Base-by-base conservation (phyloP, 2,329 filamentous ascomycete species). In the Aspergillus sp. region DNA sequence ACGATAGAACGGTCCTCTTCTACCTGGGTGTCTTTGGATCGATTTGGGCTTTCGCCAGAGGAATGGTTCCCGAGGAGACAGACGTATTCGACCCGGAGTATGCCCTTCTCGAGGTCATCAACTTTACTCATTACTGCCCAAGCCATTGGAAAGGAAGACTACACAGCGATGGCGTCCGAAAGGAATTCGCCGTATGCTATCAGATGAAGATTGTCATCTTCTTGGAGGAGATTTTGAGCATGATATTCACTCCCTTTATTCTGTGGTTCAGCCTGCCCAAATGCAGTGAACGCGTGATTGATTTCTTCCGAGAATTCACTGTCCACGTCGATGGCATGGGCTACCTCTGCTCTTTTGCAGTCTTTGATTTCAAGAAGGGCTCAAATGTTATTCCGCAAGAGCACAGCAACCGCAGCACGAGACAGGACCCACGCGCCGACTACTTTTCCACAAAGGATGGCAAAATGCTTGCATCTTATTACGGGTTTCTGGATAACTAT, bases 231-330 rank as follows among this genome's bases (percentile, higher is more conserved):
- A 88, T 98, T 4, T 78, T 97, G 63, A 94, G 93, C 71, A 96
- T 99, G 74, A 86, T 98, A 58, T 89, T 96, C 60, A 96, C 94
- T 0, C 95, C 95, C 0, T 89, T 97, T 70, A 86, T 99, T 47
- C 85, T 99, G 13, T 91, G 93, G 79, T 90, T 91, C 72, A 93
- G 91, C 64, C 83, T 98, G 38, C 92, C 93, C 0, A 90, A 89
- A 68, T 96, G 91, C 76, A 94, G 91, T 74, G 94, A 98, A 68
- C 91, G 93, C 62, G 90, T 99, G 65, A 89, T 98, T 61, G 95
- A 99, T 78, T 99, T 99, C 78, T 98, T 99, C 81, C 89, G 95
- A 45, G 95, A 99, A 74, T 97, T 98, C 69, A 98, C 95, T 0
- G 89, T 99, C 23, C 93, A 99, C 69, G 94, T 99, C 17, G 95